Base-by-base conservation (phyloP, 441 rosid genomes). In the Theobroma grandiflorum region DNA sequence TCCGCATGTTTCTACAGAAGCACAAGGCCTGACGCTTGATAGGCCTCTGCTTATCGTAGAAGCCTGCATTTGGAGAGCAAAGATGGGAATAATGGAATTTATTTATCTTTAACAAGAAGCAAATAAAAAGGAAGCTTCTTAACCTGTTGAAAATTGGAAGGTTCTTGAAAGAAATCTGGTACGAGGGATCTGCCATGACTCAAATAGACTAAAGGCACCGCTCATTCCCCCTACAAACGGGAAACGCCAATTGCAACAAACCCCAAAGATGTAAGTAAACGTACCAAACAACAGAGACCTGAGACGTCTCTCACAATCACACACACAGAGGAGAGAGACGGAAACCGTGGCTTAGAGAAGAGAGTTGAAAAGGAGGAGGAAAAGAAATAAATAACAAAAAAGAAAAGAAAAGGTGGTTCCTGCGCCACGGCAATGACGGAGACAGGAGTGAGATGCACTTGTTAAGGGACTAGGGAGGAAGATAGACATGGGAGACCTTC, bases 1-100 rank as follows among this genome's bases (percentile, higher is more conserved):
- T 89, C 78, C 93, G 98, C 63, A 91, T 74, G 77, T 79, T 79
- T 85, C 91, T 89, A 67, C 83, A 81, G 12, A 86, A 90, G 78
- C 90, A 90, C 74, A 67, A 79, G 8, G 82, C 22, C 15, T 33
- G 65, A 68, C 43, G 37, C 8, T 49, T 76, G 7, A 8, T 35
- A 18, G 72, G 26, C 6, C 33, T 49, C 4, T 18, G 62, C 79
- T 35, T 49, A 33, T 9, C 15, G 50, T 62, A 40, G 58, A 22
- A 78, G 16, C 75, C 80, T 69, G 65, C 65, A 57, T 18, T 35
- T 22, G 50, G 26, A 75, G 26, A 58, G 67, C 50, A 70, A 43
- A 42, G 35, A 78, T 31, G 45, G 12, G 64, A 55, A 33, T 58
- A 15, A 50, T 61, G 14, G 63, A 31, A 20, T 4, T 11, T 37